Conservation (phyloP, 768 basidiomycete species). For the Kwoniella sp. region DNA sequence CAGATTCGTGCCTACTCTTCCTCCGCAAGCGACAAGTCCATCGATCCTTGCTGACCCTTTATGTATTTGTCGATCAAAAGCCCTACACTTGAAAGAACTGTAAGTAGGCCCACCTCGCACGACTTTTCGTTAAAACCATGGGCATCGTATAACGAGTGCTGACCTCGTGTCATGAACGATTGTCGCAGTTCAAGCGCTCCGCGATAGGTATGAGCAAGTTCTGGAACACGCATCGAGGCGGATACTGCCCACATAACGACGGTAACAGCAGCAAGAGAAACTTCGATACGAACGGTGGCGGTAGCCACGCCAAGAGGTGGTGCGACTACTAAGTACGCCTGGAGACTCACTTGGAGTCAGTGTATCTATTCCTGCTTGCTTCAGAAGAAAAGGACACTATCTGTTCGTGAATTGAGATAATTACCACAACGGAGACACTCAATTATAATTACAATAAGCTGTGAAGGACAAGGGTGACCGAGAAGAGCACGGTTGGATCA, state of each 20-base stretch:
- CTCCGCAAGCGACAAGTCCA: background rate
- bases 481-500: too few relatives aligned
- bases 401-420: too few relatives aligned
- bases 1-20: background rate
- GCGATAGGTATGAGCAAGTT: constrained; percentile 25
- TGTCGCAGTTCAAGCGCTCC: constrained; percentile 30
- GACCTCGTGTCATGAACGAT: background rate
- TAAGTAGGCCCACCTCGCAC: background rate
- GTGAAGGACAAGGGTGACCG: too few relatives aligned
- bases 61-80: background rate
- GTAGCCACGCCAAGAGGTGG: background rate
- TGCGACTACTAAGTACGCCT: background rate
- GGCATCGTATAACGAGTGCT: background rate
- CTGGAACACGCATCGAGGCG: constrained; percentile 28
- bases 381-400: too few relatives aligned
- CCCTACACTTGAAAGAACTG: constrained; percentile 24
- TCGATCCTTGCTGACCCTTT: background rate
- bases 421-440: too few relatives aligned
- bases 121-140: background rate
- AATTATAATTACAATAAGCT: too few relatives aligned
- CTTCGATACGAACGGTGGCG: background rate
- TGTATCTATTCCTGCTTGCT: too few relatives aligned
- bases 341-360: too few relatives aligned
- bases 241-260: background rate
- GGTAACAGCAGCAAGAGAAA: background rate